phyloP scores from a whole-genome alignment of 768 basidiomycete species.

The Trametes coccinea region DNA sequence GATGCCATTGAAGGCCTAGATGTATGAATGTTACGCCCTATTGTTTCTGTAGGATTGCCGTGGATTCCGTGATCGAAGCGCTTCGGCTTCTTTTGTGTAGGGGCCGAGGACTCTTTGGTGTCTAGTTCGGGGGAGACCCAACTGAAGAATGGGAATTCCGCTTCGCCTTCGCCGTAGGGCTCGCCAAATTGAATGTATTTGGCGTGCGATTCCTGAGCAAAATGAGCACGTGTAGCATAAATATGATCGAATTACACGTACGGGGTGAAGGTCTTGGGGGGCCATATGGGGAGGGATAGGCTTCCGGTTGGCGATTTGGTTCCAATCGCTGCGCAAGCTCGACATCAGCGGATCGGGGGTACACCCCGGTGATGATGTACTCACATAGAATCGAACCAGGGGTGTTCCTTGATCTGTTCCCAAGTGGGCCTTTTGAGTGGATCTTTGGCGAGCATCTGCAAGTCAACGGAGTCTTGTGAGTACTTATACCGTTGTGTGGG shows the following conservation, averaged over 20 bases:
- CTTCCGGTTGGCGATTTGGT: not conserved
- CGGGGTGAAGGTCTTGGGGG: not conserved
- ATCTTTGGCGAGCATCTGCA: constrained; percentile 11
- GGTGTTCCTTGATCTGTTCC: constrained; percentile 12
- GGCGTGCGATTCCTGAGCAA: not conserved
- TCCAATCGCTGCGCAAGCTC: not conserved
- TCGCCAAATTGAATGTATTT: not conserved
- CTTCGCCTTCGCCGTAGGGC: not conserved
- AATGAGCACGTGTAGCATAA: not conserved
- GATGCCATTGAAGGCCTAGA: not conserved
- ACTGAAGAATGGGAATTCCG: constrained; percentile 6
- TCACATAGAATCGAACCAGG: constrained; percentile 10
- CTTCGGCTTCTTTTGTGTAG: too few species aligned
- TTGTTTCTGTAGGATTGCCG: too few species aligned
- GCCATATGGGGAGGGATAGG: not conserved
- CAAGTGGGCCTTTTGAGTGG: constrained; percentile 2
- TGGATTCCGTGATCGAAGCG: too few species aligned
- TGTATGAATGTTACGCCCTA: too few species aligned
- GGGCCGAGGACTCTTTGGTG: not conserved
- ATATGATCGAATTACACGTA: not conserved
- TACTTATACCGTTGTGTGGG: too few species aligned
- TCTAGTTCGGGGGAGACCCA: constrained; percentile 1
- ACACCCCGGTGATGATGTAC: not conserved
- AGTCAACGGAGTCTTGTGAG: too few species aligned
- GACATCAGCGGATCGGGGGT: not conserved